Base-by-base conservation (phyloP, 2,329 filamentous ascomycete species). In the Cercospora zeina region DNA sequence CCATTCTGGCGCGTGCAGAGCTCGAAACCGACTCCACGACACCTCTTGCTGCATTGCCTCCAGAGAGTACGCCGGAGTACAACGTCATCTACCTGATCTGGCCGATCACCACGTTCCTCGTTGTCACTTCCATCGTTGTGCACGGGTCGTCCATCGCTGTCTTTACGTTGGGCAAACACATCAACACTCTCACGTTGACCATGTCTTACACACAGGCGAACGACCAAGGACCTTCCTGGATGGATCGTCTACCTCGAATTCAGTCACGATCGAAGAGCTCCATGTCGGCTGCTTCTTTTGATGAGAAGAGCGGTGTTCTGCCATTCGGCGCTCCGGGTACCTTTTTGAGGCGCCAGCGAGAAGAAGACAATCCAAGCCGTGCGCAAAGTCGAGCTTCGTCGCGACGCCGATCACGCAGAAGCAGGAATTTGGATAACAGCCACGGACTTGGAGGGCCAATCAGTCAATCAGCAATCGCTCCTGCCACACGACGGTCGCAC, bases 91-190 rank as follows among this genome's bases (percentile, higher is more conserved):
- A 90, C 59, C 79, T 96, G 30, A 96, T 99, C 53, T 99, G 95
- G 95, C 95, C 95, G 0, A 93, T 99, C 62, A 91, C 90, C 0
- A 91, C 91, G 0, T 99, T 99, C 77, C 80, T 99, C 71, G 93
- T 99, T 64, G 90, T 99, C 58, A 84, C 90, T 3, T 99, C 95
- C 11, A 99, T 99, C 70, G 78, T 97, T 37, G 91, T 99, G 1
- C 95, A 99, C 72, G 95, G 95, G 21, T 97, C 95, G n/a, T 97
- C 95, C 0, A 89, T 99, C 69, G 95, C 95, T 4, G 95, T 99
- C 8, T 99, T 99, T 71, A 97, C 95, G 0, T 85, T 99, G 1
- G 95, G 95, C 70, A 99, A 97, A 77, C 93, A 90, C 64, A 99
- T 99, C 84, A 97, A 97, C 78, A 97, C 95, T 0, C 79, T 99